A percentile compares a stretch with the other conserved stretches of the same genome.
Conservation (phyloP, 257 asterid species). For the Striga asiatica region DNA sequence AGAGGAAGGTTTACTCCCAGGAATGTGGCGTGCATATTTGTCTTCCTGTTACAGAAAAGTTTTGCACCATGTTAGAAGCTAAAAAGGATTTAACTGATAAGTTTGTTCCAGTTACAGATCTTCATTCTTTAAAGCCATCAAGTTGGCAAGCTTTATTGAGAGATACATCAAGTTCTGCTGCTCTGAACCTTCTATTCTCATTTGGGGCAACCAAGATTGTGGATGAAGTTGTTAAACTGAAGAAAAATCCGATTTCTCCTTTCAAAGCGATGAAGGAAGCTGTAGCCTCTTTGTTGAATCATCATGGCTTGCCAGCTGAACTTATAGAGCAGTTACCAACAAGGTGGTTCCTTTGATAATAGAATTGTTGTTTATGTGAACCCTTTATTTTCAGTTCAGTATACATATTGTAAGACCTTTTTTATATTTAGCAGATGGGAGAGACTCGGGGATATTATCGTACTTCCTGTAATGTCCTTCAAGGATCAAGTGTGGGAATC, state of each 20-base stretch:
- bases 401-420: slow-evolving; percentile 6
- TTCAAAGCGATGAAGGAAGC: slow-evolving; percentile 66
- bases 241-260: slow-evolving; percentile 57
- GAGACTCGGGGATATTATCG: slow-evolving; percentile 72
- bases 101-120: slow-evolving; percentile 18
- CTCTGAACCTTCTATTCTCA: slow-evolving; percentile 42
- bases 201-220: slow-evolving; percentile 52
- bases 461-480: slow-evolving; percentile 75
- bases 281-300: slow-evolving; percentile 44
- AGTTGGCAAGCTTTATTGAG: slow-evolving; percentile 22
- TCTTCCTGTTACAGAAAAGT: slow-evolving; percentile 58
- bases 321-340: slow-evolving; percentile 74
- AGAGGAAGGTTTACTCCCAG: slow-evolving; percentile 63
- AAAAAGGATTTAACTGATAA: slow-evolving; percentile 22
- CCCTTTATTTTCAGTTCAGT: slow-evolving; percentile 10
- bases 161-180: slow-evolving; percentile 44
- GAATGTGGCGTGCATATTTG: slow-evolving; percentile 54
- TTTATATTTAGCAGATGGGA: slow-evolving; percentile 64
- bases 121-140: slow-evolving; percentile 26
- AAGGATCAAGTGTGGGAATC: slow-evolving; percentile 64
- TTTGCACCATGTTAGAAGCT: slow-evolving; percentile 35
- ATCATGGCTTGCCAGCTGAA: slow-evolving; percentile 41
- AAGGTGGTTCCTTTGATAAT: slow-evolving; percentile 32
- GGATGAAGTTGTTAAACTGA: slow-evolving; percentile 53
- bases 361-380: background rate